Percentiles rank a stretch among this genome's conserved stretches.
Evolutionary conservation across 2,329 filamentous ascomycete species (phyloP).

Genomic region (Aspergillus japonicus): DNA sequence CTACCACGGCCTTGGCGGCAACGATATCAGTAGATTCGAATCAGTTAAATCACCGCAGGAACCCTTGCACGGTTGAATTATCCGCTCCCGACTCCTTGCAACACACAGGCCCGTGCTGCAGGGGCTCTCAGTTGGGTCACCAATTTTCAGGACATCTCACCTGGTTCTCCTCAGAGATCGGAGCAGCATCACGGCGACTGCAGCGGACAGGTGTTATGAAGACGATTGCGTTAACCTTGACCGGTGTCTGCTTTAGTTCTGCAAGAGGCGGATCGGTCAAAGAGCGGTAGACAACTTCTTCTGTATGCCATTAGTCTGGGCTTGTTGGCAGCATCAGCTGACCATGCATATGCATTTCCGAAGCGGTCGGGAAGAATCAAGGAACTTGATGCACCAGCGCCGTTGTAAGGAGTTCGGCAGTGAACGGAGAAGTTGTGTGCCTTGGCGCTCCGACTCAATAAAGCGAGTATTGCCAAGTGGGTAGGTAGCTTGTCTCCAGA

Average conservation of each 20-base stretch:
- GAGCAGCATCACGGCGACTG: neutral
- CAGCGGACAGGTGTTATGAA: neutral
- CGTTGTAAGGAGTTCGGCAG: neutral
- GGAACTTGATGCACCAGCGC: neutral
- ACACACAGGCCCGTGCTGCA: conserved; percentile 26
- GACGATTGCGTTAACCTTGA: neutral
- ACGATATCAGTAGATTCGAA: conserved; percentile 8
- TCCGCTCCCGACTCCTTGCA: conserved; percentile 27
- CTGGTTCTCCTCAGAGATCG: neutral
- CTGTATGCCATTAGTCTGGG: neutral
- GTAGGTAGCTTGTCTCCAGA: neutral
- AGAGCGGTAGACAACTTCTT: neutral
- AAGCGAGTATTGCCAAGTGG: neutral
- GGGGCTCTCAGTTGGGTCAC: conserved; percentile 6
- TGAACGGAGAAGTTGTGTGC: neutral
- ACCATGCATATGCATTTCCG: neutral
- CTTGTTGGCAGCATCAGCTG: neutral
- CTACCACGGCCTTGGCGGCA: conserved; percentile 8
- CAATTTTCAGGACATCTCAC: neutral
- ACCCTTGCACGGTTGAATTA: conserved; percentile 17
- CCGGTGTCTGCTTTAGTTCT: neutral
- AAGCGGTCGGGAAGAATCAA: neutral
- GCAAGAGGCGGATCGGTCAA: neutral
- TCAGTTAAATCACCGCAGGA: conserved; percentile 12
- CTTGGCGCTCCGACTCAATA: neutral